phyloP scores from a whole-genome alignment of 1,284 basidiomycete genomes.

The Cerrena zonata region DNA sequence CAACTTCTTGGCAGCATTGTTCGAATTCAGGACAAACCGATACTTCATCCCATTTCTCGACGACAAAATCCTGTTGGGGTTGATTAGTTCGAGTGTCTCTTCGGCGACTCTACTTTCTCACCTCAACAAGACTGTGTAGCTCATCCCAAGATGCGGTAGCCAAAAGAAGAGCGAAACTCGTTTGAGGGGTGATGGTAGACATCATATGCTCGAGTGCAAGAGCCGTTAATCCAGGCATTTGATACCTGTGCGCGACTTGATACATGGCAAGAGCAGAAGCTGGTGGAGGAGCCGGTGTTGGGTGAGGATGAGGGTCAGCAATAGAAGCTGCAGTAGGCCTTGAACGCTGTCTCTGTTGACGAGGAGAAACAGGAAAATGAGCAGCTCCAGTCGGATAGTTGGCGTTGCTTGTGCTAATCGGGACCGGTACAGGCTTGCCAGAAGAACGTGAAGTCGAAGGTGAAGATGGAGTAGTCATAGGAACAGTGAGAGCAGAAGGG shows the following conservation, averaged over 20 bases:
- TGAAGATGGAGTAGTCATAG: slow-evolving; percentile 13
- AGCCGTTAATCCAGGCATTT: slow-evolving; percentile 57
- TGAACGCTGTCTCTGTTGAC: slow-evolving; percentile 33
- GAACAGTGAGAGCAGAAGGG: slow-evolving; percentile 13
- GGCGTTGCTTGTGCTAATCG: slow-evolving; percentile 27
- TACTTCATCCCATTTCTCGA: slow-evolving; percentile 67
- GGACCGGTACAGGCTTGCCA: slow-evolving; percentile 37
- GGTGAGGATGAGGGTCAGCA: slow-evolving; percentile 73
- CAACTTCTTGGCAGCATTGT: slow-evolving; percentile 62
- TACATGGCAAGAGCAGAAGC: slow-evolving; percentile 76
- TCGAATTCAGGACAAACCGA: slow-evolving; percentile 60
- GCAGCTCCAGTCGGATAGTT: slow-evolving; percentile 24
- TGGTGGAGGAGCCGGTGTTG: slow-evolving; percentile 54
- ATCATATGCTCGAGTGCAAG: slow-evolving; percentile 75
- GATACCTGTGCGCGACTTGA: slow-evolving; percentile 76
- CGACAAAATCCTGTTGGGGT: slow-evolving; percentile 62
- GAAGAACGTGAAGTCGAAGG: slow-evolving; percentile 16
- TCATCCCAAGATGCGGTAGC: slow-evolving; percentile 65
- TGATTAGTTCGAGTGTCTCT: too few species aligned
- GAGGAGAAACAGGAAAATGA: slow-evolving; percentile 45
- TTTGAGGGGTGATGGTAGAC: slow-evolving; percentile 63
- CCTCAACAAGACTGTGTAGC: slow-evolving; percentile 55
- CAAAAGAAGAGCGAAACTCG: slow-evolving; percentile 68
- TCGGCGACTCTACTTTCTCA: too few species aligned
- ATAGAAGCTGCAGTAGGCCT: slow-evolving; percentile 25